Evolutionary conservation across 1,139 yeast species (phyloP), one percentile per base, ranked within the genome.

Genomic region (Diutina mesorugosa): DNA sequence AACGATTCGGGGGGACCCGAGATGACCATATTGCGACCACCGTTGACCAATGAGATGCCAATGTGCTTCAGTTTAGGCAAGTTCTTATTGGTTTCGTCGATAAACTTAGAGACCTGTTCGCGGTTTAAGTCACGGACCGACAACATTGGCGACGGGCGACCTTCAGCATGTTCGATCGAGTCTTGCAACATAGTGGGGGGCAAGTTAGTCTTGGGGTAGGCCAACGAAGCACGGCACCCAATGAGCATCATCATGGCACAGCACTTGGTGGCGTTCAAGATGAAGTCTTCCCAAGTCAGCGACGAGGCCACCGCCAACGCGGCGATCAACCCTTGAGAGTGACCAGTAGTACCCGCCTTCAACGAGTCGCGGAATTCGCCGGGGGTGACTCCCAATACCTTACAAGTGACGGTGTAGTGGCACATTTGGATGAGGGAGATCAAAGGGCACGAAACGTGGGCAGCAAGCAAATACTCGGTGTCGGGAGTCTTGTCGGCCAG

Each of bases 1-100:
- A 93, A 79, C n/a, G 98, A 90, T 78, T 90, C 97, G 58, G 99
- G 98, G 56, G 99, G 99, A 70, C 99, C 99, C 46, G 96, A 84
- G 57, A 93, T 89, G 60, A 93, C 99, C 76, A 90, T 80, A 72
- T 90, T 90, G 75, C 96, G 84, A 55, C 97, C 96, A 70, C 99
- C 99, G 68, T 93, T 93, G 64, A 91, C 80, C 69, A 93, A 83
- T 57, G 98, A 90, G 63, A 93, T 85, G 60, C 86, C 89, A 67
- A 93, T 86, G 68, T 90, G 97, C 73, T 90, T 90, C 66, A 90
- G 96, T 58, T 77, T 74, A 64, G 99, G 98, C 73, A 93, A 83
- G 73, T 91, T 98, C 68, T 86, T 82, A 76, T 93, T 93, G 60
- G 99, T 93, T 71, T 84, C 84, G 61, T 84, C 86, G 63, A 93